Evolutionary conservation across 164 flowering plant genomes (phyloP), one percentile per base, ranked within the genome.

Genomic region (Platanus orientalis): DNA sequence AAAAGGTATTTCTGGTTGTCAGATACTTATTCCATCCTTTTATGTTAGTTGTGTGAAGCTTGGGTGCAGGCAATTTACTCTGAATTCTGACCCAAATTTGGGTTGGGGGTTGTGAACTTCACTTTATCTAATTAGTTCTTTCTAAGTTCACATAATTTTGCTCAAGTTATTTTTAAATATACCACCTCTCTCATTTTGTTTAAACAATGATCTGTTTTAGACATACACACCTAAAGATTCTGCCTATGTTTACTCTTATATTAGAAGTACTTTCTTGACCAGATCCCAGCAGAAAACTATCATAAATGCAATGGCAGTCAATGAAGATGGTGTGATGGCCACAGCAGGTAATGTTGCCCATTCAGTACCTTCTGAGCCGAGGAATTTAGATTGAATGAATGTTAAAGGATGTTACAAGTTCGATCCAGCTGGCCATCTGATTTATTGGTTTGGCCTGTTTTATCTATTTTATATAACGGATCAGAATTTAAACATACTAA

Each of bases 211-310:
- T 36, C 42, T 36, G 42, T 36, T 36, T 36, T 3, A 3, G 42
- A 3, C 4, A 36, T 3, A 14, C 36, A 32, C 12, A 14, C 13
- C 42, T 36, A 3, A 36, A 36, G 12, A 7, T 36, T 36, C 9
- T 14, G 10, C 42, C 12, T 36, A n/a, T n/a, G n/a, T 14, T 7
- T 3, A 36, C 0, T 36, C 42, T 7, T 10, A 36, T 7, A 3
- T 36, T 10, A 3, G 9, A 7, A 7, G 12, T 36, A 14, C 12
- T 54, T 53, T 60, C 58, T 32, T 65, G 64, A 39, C 67, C 97
- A 95, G 99, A 63, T 86, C 98, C 48, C 99, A 95, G 80, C 99
- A 95, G 80, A 95, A 90, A 73, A 90, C 97, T 7, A 95, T 92
- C 65, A 85, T 95, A 27, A 92, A 95, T 69, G 73, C 99, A 45